These are phyloP conservation scores for Gossypium gossypioides DNA, from an alignment of 441 rosid genomes.

Conservation along the genomic window DNA sequence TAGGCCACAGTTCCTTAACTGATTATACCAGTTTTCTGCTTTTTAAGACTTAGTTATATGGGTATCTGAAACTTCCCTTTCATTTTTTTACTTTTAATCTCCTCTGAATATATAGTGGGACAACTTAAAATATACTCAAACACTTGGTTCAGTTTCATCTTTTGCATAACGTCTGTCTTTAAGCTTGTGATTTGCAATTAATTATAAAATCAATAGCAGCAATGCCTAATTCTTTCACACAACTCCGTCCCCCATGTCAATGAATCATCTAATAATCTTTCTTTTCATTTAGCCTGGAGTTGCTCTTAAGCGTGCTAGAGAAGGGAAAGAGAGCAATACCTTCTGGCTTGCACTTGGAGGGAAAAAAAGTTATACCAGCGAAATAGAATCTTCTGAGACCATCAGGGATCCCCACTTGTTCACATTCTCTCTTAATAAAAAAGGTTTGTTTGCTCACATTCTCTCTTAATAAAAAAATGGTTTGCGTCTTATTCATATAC, in stretches of 20 bases:
- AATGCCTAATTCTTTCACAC: neutral
- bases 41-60: neutral
- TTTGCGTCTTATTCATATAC: conserved; percentile 23
- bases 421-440: conserved; percentile 43
- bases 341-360: conserved; percentile 96
- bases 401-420: conserved; percentile 82
- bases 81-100: neutral
- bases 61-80: neutral
- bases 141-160: neutral
- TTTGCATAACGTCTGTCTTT: neutral
- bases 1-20: neutral
- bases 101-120: neutral
- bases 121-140: neutral
- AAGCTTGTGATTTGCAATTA: neutral
- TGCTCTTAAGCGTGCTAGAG: conserved; percentile 80
- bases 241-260: neutral
- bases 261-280: conserved; percentile 6
- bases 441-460: no score
- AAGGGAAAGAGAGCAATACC: conserved; percentile 93
- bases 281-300: conserved; percentile 58
- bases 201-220: neutral
- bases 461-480: conserved; percentile 27
- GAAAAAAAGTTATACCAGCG: conserved; percentile 76
- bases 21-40: neutral
- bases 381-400: conserved; percentile 49